phyloP scores from a whole-genome alignment of 2,329 filamentous ascomycete genomes.

The Trichoderma polysporum region DNA sequence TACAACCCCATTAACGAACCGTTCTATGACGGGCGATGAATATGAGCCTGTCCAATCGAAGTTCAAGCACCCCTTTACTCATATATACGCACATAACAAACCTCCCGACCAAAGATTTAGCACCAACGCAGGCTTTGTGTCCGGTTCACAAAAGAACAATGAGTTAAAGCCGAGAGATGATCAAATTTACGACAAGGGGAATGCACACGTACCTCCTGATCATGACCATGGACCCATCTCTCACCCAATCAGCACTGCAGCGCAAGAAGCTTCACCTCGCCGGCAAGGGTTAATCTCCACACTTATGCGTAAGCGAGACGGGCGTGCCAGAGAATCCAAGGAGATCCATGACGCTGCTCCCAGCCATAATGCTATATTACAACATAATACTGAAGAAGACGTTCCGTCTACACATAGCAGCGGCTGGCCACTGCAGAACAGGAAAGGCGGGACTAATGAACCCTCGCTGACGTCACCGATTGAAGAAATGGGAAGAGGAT shows the following conservation, averaged over 20 bases:
- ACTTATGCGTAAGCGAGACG: slow-evolving; percentile 61
- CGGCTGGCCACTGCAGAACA: slow-evolving; percentile 37
- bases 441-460: slow-evolving; percentile 8
- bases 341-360: slow-evolving; percentile 57
- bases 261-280: slow-evolving; percentile 36
- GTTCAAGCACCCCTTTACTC: slow-evolving; percentile 23
- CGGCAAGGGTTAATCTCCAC: slow-evolving; percentile 57
- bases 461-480: slow-evolving; percentile 8
- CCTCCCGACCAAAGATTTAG: slow-evolving; percentile 38
- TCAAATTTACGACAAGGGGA: slow-evolving; percentile 42
- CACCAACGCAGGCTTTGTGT: neutral
- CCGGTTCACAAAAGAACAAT: neutral
- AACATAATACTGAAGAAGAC: slow-evolving; percentile 58
- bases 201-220: slow-evolving; percentile 47
- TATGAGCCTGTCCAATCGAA: slow-evolving; percentile 23
- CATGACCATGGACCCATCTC: neutral
- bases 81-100: slow-evolving; percentile 30
- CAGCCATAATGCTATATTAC: slow-evolving; percentile 60
- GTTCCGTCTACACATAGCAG: slow-evolving; percentile 46
- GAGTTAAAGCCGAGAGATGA: neutral
- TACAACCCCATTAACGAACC: slow-evolving; percentile 20
- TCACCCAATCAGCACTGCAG: neutral
- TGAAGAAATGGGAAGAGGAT: neutral
- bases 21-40: slow-evolving; percentile 25
- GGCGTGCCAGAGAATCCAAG: slow-evolving; percentile 53